Evolutionary conservation across 257 asterid genomes (phyloP).

Genomic region (Solanum sparsipilum): DNA sequence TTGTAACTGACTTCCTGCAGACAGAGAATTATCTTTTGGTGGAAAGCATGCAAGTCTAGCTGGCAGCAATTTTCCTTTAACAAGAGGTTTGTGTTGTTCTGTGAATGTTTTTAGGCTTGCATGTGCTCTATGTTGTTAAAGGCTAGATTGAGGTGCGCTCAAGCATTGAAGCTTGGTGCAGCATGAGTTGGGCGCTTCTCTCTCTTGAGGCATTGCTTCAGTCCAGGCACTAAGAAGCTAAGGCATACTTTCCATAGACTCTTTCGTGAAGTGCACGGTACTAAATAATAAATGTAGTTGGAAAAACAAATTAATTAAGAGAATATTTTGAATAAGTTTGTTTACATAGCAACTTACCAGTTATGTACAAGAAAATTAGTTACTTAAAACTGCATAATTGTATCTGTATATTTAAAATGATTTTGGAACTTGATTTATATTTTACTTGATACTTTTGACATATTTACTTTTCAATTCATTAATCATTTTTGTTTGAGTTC

Average conservation of each 20-base stretch:
- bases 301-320: neutral
- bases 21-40: conserved; percentile 37
- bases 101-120: neutral
- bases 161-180: neutral
- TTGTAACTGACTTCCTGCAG: conserved; percentile 18
- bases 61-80: conserved; percentile 14
- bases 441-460: neutral
- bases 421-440: neutral
- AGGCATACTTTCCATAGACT: neutral
- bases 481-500: neutral
- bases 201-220: neutral
- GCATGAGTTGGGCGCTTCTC: neutral
- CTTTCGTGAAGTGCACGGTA: neutral
- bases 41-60: conserved; percentile 24
- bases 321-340: neutral
- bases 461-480: neutral
- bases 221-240: neutral
- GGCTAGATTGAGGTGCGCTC: neutral
- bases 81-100: conserved; percentile 18
- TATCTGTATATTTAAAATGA: neutral
- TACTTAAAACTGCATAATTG: neutral
- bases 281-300: neutral
- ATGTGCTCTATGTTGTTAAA: neutral
- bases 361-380: neutral
- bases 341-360: neutral